These are phyloP conservation scores for Geotrichum aggregatum DNA, from an alignment of 1,139 yeast genomes.

Conservation along the genomic window DNA sequence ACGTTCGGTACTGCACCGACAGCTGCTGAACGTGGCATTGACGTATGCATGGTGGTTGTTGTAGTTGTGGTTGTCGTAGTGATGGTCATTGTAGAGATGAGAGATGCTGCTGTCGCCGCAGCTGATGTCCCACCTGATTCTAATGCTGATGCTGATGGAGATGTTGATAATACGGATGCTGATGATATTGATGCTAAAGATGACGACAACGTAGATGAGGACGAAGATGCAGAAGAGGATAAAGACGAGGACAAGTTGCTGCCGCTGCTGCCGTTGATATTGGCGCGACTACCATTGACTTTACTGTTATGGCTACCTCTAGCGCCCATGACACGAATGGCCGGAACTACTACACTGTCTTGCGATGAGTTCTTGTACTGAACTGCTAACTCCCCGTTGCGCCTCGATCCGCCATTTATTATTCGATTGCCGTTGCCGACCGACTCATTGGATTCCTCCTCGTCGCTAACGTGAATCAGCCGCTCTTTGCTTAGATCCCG, in stretches of 20 bases:
- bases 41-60: constrained; percentile 4
- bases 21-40: not conserved
- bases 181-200: not conserved
- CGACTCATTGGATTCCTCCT: no score
- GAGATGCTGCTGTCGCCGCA: not conserved
- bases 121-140: not conserved
- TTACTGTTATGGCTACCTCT: no score
- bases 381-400: no score
- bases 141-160: not conserved
- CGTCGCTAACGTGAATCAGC: not conserved
- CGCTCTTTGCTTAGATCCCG: no score
- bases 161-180: not conserved
- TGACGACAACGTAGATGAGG: not conserved
- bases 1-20: not conserved
- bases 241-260: not conserved
- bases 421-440: no score
- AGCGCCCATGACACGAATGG: no score
- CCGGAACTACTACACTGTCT: no score
- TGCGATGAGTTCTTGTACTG: no score
- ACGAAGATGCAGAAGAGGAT: not conserved
- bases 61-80: constrained; percentile 8
- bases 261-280: no score
- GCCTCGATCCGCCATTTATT: no score
- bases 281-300: no score
- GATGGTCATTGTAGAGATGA: constrained; percentile 3